These are phyloP conservation scores for Marsdenia floribunda DNA, from an alignment of 257 asterid genomes.

Conservation along the genomic window DNA sequence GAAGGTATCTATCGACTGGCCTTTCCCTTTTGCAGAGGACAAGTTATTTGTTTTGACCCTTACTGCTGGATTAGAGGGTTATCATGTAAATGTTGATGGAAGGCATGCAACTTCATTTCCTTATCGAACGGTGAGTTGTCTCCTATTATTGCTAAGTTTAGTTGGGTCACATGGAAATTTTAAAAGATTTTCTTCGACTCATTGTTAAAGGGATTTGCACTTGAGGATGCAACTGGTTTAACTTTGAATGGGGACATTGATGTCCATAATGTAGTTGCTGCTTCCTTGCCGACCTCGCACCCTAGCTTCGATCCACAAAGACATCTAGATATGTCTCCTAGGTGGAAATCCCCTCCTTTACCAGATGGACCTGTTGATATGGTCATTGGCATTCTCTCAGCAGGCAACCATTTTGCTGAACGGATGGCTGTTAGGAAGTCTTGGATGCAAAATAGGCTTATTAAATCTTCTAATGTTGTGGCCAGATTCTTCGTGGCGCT, in stretches of 20 bases:
- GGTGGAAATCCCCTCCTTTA: conserved; percentile 74
- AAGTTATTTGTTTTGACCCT: conserved; percentile 86
- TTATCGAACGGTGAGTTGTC: conserved; percentile 71
- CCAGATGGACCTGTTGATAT: conserved; percentile 66
- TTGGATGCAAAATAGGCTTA: conserved; percentile 70
- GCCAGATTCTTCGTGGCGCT: conserved; percentile 88
- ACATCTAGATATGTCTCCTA: conserved; percentile 57
- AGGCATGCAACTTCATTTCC: conserved; percentile 83
- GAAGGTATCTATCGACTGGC: conserved; percentile 87
- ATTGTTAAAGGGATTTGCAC: conserved; percentile 67
- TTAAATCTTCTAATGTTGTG: conserved; percentile 57
- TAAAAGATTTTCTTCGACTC: conserved; percentile 12
- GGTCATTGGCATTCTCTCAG: conserved; percentile 86
- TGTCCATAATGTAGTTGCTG: conserved; percentile 67
- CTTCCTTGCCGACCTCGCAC: conserved; percentile 76
- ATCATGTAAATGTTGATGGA: conserved; percentile 78
- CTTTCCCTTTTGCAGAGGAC: conserved; percentile 78
- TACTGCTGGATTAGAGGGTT: conserved; percentile 89
- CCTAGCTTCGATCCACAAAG: conserved; percentile 70
- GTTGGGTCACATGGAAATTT: conserved; percentile 9
- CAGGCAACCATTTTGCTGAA: conserved; percentile 95
- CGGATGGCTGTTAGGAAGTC: conserved; percentile 94
- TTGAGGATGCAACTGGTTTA: conserved; percentile 89
- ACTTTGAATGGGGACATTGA: conserved; percentile 67
- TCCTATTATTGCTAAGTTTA: neutral